Conservation (phyloP, 2,329 filamentous ascomycete genomes). For the Fusarium udum region DNA sequence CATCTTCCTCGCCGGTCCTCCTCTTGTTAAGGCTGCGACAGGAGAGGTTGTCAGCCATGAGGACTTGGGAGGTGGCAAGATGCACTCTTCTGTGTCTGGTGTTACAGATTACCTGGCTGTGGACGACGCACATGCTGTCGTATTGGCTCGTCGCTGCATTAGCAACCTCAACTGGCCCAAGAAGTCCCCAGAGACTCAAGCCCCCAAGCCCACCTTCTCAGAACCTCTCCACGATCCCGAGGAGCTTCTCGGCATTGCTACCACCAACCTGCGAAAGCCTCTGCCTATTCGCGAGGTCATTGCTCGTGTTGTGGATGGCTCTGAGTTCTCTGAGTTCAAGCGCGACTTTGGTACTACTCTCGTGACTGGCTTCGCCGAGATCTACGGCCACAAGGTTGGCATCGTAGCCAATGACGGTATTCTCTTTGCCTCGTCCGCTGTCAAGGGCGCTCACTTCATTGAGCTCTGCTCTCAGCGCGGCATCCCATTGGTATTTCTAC, state of each 20-base stretch:
- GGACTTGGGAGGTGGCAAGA: constrained; percentile 86
- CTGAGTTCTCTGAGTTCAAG: constrained; percentile 94
- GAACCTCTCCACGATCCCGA: constrained; percentile 83
- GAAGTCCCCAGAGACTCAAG: constrained; percentile 50
- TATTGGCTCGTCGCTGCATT: constrained; percentile 84
- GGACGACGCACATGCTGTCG: constrained; percentile 89
- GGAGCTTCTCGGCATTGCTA: constrained; percentile 88
- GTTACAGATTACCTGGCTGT: constrained; percentile 96
- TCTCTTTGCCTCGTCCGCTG: constrained; percentile 84
- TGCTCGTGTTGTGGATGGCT: constrained; percentile 90
- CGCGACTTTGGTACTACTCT: constrained; percentile 87
- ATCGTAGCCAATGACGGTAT: constrained; percentile 98
- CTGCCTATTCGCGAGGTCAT: constrained; percentile 91
- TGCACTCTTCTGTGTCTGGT: constrained; percentile 90
- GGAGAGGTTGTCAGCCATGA: constrained; percentile 92
- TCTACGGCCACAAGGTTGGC: constrained; percentile 90
- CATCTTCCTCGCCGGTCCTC: constrained; percentile 94
- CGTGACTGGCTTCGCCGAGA: constrained; percentile 89
- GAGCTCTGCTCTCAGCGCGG: constrained; percentile 91
- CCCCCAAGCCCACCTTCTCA: constrained; percentile 60
- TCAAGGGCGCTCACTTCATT: constrained; percentile 97
- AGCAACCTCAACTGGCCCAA: constrained; percentile 89
- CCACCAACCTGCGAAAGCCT: constrained; percentile 86
- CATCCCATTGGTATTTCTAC: constrained; percentile 90
- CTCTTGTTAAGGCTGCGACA: constrained; percentile 94